Base-by-base conservation (phyloP, 345 rosid species). In the Populus ilicifolia region DNA sequence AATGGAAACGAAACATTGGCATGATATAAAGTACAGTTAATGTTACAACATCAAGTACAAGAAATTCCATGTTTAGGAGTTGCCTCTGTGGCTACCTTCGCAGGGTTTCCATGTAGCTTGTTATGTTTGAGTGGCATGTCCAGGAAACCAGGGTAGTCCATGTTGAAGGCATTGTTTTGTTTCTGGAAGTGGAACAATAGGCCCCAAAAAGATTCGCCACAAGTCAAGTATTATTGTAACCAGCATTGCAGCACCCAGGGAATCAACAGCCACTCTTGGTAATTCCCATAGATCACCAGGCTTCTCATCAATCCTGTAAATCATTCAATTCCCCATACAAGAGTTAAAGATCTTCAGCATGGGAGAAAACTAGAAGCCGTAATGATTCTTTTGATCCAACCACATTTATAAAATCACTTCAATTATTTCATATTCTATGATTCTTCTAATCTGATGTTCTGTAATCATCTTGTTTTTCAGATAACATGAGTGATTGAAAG, bases 171-270 rank as follows among this genome's bases (percentile, higher is more conserved):
- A 91, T n/a, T 81, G 88, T 72, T 81, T 81, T 23, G 91, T 73
- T 25, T 84, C 88, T 1, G 91, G 83, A 50, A 88, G 33, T 6
- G 89, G 88, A 73, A 94, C 89, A 43, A 96, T 90, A 61, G 99
- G 98, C 84, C 99, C 99, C 2, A 96, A 88, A 84, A 88, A 89
- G 78, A 96, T 83, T 71, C 97, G 94, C 99, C 99, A 94, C 74
- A 93, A 79, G 81, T 96, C 97, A 27, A 96, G 98, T 82, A 93
- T 90, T 78, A 96, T 96, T 0, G 98, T 96, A 72, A 96, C 98
- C 76, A 96, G 80, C 98, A 96, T 96, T 56, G 98, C 97, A 63
- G 99, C 98, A 16, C 97, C 99, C 30, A 93, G 83, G 46, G 99
- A 91, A 88, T 96, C 99, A 48, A 94, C 83, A 67, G 94, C 95